These are phyloP conservation scores for Marasmius oreades DNA, from an alignment of 1,284 basidiomycete genomes.

Conservation along the genomic window DNA sequence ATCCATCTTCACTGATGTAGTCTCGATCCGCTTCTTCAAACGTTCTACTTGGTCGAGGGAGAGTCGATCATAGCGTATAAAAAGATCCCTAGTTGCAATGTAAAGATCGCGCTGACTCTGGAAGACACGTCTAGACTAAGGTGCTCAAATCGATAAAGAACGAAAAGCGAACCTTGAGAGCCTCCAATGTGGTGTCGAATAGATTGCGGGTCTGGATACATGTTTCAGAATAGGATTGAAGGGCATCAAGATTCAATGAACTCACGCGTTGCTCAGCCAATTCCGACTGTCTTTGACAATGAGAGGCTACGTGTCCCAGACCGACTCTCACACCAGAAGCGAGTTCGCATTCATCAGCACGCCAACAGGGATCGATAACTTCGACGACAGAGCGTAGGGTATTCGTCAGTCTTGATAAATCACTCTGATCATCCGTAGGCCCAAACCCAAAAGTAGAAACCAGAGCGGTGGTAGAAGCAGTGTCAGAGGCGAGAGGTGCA, in stretches of 20 bases:
- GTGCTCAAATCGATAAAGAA: neutral
- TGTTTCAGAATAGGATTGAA: conserved; percentile 7
- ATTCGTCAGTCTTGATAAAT: conserved; percentile 78
- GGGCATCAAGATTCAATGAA: conserved; percentile 13
- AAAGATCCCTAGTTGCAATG: conserved; percentile 79
- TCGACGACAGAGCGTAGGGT: conserved; percentile 78
- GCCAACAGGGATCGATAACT: conserved; percentile 73
- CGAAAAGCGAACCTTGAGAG: conserved; percentile 55
- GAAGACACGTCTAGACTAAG: conserved; percentile 12
- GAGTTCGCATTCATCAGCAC: conserved; percentile 77
- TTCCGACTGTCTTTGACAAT: conserved; percentile 75
- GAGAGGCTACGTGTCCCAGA: conserved; percentile 62
- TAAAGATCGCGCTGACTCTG: conserved; percentile 87
- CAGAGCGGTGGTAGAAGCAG: conserved; percentile 23
- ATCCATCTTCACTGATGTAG: conserved; percentile 73
- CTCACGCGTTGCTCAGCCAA: conserved; percentile 75
- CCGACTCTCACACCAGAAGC: conserved; percentile 79
- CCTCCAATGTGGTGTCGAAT: conserved; percentile 66
- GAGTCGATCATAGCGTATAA: conserved; percentile 78
- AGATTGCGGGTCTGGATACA: conserved; percentile 48
- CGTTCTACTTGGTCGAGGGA: conserved; percentile 84
- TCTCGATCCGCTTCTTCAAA: conserved; percentile 81
- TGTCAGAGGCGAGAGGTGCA: conserved; percentile 27
- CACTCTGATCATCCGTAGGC: conserved; percentile 56
- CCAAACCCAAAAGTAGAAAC: conserved; percentile 18